Evolutionary conservation across 2,329 filamentous ascomycete species (phyloP).

Genomic region (Fusarium virguliforme): DNA sequence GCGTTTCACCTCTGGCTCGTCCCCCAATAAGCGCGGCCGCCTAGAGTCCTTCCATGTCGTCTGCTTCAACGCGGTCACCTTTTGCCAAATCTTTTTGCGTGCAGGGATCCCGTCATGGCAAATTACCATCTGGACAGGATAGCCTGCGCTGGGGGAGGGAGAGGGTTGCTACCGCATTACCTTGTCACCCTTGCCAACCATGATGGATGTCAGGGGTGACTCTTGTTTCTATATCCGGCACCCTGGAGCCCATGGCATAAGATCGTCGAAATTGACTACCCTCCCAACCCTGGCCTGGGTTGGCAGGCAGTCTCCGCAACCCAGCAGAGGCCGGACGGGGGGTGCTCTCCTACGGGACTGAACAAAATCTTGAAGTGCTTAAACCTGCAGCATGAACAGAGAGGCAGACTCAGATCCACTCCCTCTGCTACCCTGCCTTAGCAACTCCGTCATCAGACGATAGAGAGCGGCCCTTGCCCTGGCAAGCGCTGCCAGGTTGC

Average conservation of each 20-base stretch:
- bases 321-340: constrained; percentile 47
- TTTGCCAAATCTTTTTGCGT: constrained; percentile 36
- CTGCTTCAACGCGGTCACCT: constrained; percentile 40
- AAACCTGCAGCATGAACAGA: constrained; percentile 53
- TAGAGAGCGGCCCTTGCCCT: constrained; percentile 49
- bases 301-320: constrained; percentile 57
- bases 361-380: constrained; percentile 51
- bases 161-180: constrained; percentile 39
- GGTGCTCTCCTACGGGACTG: constrained; percentile 48
- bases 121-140: constrained; percentile 48
- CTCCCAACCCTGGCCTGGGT: constrained; percentile 58
- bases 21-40: constrained; percentile 49
- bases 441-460: constrained; percentile 53
- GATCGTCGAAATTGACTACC: constrained; percentile 72
- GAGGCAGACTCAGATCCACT: constrained; percentile 49
- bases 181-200: constrained; percentile 45
- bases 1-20: constrained; percentile 49
- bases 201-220: constrained; percentile 52
- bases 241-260: constrained; percentile 68
- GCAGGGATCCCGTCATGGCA: constrained; percentile 45
- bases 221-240: constrained; percentile 68
- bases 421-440: constrained; percentile 50
- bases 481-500: constrained; percentile 47
- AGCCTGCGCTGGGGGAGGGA: constrained; percentile 34
- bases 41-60: constrained; percentile 41